Evolutionary conservation across 2,329 filamentous ascomycete genomes (phyloP).

Genomic region (Pyrenochaeta sp.): DNA sequence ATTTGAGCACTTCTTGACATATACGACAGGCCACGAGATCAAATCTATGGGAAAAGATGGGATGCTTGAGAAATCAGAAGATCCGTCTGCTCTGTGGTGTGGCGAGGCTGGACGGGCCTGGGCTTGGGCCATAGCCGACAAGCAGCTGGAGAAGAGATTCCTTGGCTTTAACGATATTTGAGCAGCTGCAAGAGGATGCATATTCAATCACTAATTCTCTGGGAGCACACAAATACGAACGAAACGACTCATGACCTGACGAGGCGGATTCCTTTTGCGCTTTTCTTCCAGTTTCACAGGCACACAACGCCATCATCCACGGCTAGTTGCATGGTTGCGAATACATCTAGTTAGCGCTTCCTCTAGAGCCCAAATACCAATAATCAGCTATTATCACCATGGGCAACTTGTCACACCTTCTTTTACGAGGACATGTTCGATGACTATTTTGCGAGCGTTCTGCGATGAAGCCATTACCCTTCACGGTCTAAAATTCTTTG

Average conservation of each 20-base stretch:
- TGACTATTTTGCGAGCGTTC: too few species aligned
- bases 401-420: conserved; percentile 5
- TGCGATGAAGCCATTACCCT: too few species aligned
- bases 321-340: conserved; percentile 11
- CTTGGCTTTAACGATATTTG: conserved; percentile 61
- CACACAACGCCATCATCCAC: conserved; percentile 7
- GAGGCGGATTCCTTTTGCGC: conserved; percentile 2
- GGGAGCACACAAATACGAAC: conserved; percentile 24
- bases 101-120: conserved; percentile 59
- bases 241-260: conserved; percentile 20
- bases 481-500: too few species aligned
- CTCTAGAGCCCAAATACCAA: conserved; percentile 2
- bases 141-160: conserved; percentile 54
- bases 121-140: conserved; percentile 57
- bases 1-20: conserved; percentile 65
- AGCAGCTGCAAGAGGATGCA: conserved; percentile 2
- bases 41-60: conserved; percentile 61
- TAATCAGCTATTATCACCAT: conserved; percentile 2
- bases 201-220: too few species aligned
- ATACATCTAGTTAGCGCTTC: conserved; percentile 2
- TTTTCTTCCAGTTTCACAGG: conserved; percentile 2
- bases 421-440: not conserved
- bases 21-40: conserved; percentile 65
- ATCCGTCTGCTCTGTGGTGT: conserved; percentile 59
- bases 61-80: conserved; percentile 59